A percentile compares a stretch with the other conserved stretches of the same genome.
phyloP scores from a whole-genome alignment of 164 flowering plant genomes.

The Piper betle region DNA sequence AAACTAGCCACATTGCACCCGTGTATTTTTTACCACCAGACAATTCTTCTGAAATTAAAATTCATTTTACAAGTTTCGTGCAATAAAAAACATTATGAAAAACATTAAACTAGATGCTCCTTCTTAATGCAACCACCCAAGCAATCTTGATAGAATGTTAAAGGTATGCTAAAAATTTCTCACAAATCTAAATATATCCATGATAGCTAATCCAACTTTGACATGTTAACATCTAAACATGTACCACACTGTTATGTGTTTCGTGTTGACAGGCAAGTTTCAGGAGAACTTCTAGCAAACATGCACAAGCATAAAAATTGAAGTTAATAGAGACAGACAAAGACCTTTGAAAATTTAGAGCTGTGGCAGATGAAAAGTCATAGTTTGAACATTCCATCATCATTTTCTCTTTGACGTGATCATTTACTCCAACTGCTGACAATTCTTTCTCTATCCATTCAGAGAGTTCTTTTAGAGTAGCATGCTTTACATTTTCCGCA shows the following conservation, averaged over 20 bases:
- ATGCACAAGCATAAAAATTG: neutral
- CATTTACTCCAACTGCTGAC: constrained; percentile 41
- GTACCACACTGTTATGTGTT: neutral
- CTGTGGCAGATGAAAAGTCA: constrained; percentile 29
- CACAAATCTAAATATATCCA: too few relatives aligned
- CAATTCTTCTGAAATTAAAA: too few relatives aligned
- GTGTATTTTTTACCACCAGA: too few relatives aligned
- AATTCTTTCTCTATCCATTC: constrained; percentile 38
- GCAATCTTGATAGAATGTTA: too few relatives aligned
- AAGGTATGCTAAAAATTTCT: too few relatives aligned
- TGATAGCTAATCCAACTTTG: too few relatives aligned
- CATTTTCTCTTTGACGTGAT: constrained; percentile 29
- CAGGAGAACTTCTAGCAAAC: neutral
- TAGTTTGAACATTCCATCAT: constrained; percentile 30
- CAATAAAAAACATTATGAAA: too few relatives aligned
- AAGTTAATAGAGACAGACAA: neutral
- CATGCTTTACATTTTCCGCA: constrained; percentile 74
- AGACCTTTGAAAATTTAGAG: constrained; percentile 65
- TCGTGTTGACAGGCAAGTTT: neutral
- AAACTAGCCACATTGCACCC: too few relatives aligned
- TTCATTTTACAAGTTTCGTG: too few relatives aligned
- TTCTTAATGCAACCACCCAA: too few relatives aligned
- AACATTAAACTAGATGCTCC: too few relatives aligned
- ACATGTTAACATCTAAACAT: neutral
- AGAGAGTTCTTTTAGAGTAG: constrained; percentile 45